phyloP scores from a whole-genome alignment of 2,329 filamentous ascomycete genomes.

The Pseudogymnoascus verrucosus region DNA sequence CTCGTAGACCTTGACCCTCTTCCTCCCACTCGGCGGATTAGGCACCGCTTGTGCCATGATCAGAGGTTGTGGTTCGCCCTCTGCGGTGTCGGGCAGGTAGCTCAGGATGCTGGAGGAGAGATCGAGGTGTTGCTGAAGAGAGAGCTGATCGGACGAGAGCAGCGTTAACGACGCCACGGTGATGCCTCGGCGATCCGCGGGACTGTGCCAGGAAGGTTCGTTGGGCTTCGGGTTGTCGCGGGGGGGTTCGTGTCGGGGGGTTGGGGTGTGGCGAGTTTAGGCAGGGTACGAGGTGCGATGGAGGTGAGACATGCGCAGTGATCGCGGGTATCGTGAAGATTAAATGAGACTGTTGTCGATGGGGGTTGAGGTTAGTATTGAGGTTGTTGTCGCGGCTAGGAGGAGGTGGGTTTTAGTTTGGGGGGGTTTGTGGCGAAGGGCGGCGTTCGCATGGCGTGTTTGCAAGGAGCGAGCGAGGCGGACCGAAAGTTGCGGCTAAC shows the following conservation, averaged over 20 bases:
- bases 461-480: background rate
- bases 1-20: slow-evolving; percentile 97
- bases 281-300: background rate
- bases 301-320: background rate
- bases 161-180: slow-evolving; percentile 22
- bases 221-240: slow-evolving; percentile 3
- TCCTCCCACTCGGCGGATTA: slow-evolving; percentile 57
- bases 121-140: slow-evolving; percentile 52
- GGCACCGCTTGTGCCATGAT: slow-evolving; percentile 66
- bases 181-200: slow-evolving; percentile 9
- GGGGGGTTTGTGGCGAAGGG: background rate
- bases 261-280: background rate
- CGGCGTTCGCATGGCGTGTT: background rate
- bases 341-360: background rate
- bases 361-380: background rate
- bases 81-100: slow-evolving; percentile 41
- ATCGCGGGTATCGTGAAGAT: background rate
- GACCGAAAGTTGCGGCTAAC: slow-evolving; percentile 1
- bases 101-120: slow-evolving; percentile 45
- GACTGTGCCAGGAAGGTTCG: background rate
- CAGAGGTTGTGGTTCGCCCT: slow-evolving; percentile 52
- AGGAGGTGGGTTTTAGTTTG: background rate
- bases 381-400: background rate
- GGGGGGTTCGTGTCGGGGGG: background rate
- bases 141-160: slow-evolving; percentile 35